Conservation (phyloP, 768 basidiomycete genomes). For the Suillus plorans region DNA sequence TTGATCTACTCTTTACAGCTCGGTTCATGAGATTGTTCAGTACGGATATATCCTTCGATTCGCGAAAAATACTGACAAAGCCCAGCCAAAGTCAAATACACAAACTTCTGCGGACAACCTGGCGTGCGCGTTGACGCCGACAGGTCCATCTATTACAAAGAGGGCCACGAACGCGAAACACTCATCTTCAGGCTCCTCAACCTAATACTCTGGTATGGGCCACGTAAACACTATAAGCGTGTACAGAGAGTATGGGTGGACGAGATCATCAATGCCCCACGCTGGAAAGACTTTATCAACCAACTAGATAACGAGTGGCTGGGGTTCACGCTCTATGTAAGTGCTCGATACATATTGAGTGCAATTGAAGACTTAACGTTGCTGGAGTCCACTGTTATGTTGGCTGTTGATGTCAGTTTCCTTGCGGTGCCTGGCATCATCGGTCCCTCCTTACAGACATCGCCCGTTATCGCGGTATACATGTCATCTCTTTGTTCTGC, state of each 20-base stretch:
- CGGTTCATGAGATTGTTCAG: slow-evolving; percentile 16
- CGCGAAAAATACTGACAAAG: slow-evolving; percentile 1
- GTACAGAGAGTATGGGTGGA: slow-evolving; percentile 48
- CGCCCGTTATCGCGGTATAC: slow-evolving; percentile 34
- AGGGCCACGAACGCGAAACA: slow-evolving; percentile 24
- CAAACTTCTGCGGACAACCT: slow-evolving; percentile 38
- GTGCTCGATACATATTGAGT: background rate
- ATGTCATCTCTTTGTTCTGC: slow-evolving; percentile 36
- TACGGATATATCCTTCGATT: slow-evolving; percentile 6
- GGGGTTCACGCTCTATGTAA: slow-evolving; percentile 47
- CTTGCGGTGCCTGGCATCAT: slow-evolving; percentile 47
- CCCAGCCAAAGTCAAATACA: slow-evolving; percentile 28
- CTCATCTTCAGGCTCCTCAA: slow-evolving; percentile 36
- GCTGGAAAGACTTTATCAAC: slow-evolving; percentile 43
- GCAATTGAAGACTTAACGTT: background rate
- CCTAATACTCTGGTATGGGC: slow-evolving; percentile 44
- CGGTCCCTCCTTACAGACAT: slow-evolving; percentile 2
- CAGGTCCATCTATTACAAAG: slow-evolving; percentile 23
- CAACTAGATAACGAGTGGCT: slow-evolving; percentile 48
- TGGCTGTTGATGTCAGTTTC: slow-evolving; percentile 56
- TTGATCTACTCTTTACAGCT: background rate
- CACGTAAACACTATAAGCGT: slow-evolving; percentile 40
- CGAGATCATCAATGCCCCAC: slow-evolving; percentile 34
- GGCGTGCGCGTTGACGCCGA: slow-evolving; percentile 33
- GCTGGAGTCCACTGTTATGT: slow-evolving; percentile 46